Conservation (phyloP, 2,329 filamentous ascomycete genomes). For the Phoma sp. region DNA sequence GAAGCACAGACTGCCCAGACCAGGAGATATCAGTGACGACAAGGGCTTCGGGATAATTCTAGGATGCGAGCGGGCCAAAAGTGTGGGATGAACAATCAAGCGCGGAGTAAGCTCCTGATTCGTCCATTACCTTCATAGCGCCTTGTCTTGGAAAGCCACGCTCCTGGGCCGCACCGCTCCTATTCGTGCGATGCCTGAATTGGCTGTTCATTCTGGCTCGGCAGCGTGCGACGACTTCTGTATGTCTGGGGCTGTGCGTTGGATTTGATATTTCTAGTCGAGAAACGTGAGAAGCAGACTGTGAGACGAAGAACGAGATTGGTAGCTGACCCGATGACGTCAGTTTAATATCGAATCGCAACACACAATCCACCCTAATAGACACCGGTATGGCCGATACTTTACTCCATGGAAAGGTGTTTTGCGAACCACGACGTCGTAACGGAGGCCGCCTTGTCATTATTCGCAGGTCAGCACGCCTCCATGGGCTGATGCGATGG, state of each 20-base stretch:
- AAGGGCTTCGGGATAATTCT: background rate
- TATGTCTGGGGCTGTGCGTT: constrained; percentile 1
- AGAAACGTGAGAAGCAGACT: too few species aligned
- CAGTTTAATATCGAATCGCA: background rate
- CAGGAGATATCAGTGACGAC: background rate
- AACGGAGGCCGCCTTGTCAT: background rate
- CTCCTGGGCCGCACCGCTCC: background rate
- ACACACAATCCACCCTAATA: background rate
- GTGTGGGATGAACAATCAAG: background rate
- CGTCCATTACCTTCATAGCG: constrained; percentile 1
- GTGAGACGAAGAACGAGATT: background rate
- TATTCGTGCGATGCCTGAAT: constrained; percentile 8
- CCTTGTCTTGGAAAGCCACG: constrained; percentile 2
- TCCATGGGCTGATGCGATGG: too few species aligned
- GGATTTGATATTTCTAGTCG: constrained; percentile 52
- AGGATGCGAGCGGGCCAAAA: background rate
- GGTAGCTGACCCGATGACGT: background rate
- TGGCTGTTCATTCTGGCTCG: constrained; percentile 9
- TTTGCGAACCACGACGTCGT: background rate
- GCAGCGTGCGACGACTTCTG: constrained; percentile 2
- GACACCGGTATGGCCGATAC: background rate
- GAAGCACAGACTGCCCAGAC: constrained; percentile 14
- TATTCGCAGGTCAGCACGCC: too few species aligned
- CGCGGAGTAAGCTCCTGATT: constrained; percentile 11
- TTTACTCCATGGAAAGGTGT: background rate